phyloP scores from a whole-genome alignment of 169 alveolate genomes.

The Plasmodium inui region DNA sequence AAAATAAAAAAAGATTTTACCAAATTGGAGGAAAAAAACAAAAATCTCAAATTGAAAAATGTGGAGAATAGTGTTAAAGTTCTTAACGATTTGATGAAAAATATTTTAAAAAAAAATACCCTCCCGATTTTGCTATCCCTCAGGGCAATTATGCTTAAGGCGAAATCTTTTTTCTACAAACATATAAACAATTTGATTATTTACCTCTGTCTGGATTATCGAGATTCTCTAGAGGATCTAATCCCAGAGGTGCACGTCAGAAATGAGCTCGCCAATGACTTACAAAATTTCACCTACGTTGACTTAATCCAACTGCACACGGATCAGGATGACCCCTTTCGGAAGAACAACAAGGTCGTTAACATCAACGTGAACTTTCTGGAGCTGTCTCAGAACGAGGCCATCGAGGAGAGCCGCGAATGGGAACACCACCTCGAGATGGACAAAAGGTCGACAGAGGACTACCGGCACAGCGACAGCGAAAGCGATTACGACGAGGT shows the following conservation, averaged over 20 bases:
- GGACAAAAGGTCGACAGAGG: background rate
- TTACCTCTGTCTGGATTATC: constrained; percentile 51
- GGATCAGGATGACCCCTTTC: constrained; percentile 18
- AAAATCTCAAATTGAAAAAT: constrained; percentile 40
- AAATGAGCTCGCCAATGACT: constrained; percentile 32
- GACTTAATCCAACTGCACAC: constrained; percentile 10
- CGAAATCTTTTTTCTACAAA: constrained; percentile 53
- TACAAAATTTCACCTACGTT: constrained; percentile 28
- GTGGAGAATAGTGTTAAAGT: constrained; percentile 74
- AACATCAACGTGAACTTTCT: constrained; percentile 38
- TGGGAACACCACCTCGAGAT: background rate
- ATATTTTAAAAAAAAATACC: constrained; percentile 66
- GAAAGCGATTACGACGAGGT: constrained; percentile 59
- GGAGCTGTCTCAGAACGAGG: constrained; percentile 16
- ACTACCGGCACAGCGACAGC: constrained; percentile 1
- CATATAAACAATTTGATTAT: constrained; percentile 35
- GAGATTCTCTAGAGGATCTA: constrained; percentile 39
- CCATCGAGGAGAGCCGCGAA: background rate
- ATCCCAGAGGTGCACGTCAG: constrained; percentile 23
- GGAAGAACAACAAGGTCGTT: background rate
- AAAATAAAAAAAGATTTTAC: constrained; percentile 71
- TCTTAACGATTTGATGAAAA: constrained; percentile 57
- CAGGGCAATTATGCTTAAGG: constrained; percentile 39
- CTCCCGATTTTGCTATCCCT: constrained; percentile 54
- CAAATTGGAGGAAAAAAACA: constrained; percentile 70